Percentiles rank a stretch among this genome's conserved stretches.
phyloP scores from a whole-genome alignment of 192 early-diverging fungal genomes.

The Backusella luteola region DNA sequence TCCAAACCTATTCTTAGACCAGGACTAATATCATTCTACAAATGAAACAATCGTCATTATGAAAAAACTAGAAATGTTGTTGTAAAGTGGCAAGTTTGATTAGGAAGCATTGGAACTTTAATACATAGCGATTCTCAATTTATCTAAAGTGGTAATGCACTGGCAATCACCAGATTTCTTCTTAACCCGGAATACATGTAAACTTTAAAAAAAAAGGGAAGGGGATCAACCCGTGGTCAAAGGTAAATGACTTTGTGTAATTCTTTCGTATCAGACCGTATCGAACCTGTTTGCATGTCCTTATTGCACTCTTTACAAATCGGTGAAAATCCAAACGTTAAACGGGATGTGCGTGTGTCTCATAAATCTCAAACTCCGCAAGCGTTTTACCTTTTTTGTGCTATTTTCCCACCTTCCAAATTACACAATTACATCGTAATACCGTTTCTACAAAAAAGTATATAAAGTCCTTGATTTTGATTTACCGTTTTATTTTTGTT shows the following conservation, averaged over 20 bases:
- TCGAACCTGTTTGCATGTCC: neutral
- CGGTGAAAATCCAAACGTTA: neutral
- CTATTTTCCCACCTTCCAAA: neutral
- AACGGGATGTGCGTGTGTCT: neutral
- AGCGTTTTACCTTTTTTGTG: neutral
- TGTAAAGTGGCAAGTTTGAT: neutral
- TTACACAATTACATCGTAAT: neutral
- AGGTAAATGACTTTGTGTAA: neutral
- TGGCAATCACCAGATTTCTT: neutral
- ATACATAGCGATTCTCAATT: neutral
- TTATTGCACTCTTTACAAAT: neutral
- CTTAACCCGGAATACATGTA: neutral
- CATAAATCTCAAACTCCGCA: neutral
- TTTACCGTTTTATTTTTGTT: neutral
- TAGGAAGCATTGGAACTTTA: neutral
- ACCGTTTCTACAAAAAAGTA: neutral
- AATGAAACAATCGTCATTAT: too few species aligned
- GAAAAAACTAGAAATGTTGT: neutral
- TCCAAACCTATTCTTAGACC: neutral
- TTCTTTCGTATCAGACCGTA: neutral
- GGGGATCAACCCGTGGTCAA: neutral
- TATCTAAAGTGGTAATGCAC: neutral
- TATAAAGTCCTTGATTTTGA: neutral
- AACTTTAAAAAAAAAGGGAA: neutral
- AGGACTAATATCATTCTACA: neutral